These are phyloP conservation scores for Collybia nuda DNA, from an alignment of 768 basidiomycete genomes.

Conservation along the genomic window DNA sequence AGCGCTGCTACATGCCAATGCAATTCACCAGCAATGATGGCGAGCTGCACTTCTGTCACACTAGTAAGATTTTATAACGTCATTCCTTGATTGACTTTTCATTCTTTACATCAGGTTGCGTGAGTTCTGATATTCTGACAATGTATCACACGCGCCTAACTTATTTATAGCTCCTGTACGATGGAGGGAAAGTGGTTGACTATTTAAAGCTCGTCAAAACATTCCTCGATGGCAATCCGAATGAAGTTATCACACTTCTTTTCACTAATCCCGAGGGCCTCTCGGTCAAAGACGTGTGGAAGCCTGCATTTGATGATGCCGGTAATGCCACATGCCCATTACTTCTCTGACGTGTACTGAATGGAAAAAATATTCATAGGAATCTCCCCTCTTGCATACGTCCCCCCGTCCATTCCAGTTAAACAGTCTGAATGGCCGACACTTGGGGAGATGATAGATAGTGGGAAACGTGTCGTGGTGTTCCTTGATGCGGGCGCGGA, in stretches of 20 bases:
- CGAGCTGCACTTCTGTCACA: conserved; percentile 67
- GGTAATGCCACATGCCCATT: conserved; percentile 24
- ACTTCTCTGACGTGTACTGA: neutral
- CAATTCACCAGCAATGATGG: conserved; percentile 30
- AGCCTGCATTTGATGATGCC: conserved; percentile 49
- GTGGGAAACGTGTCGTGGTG: conserved; percentile 56
- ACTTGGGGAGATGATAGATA: conserved; percentile 59
- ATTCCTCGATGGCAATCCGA: conserved; percentile 60
- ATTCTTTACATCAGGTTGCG: conserved; percentile 29
- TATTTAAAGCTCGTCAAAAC: conserved; percentile 54
- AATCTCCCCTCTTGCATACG: conserved; percentile 45
- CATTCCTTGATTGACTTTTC: neutral
- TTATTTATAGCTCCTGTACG: conserved; percentile 40
- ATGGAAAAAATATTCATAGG: conserved; percentile 22
- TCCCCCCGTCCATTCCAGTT: conserved; percentile 47
- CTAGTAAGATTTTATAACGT: conserved; percentile 37
- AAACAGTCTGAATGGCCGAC: conserved; percentile 59
- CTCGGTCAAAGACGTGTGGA: conserved; percentile 47
- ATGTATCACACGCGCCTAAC: neutral
- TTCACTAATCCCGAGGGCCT: conserved; percentile 67
- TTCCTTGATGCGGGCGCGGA: conserved; percentile 57
- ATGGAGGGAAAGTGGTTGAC: conserved; percentile 48
- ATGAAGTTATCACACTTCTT: conserved; percentile 63
- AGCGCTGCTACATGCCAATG: neutral
- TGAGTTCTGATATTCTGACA: conserved; percentile 14